These are phyloP conservation scores for Fusarium sp. DNA, from an alignment of 2,329 filamentous ascomycete genomes.

Conservation along the genomic window DNA sequence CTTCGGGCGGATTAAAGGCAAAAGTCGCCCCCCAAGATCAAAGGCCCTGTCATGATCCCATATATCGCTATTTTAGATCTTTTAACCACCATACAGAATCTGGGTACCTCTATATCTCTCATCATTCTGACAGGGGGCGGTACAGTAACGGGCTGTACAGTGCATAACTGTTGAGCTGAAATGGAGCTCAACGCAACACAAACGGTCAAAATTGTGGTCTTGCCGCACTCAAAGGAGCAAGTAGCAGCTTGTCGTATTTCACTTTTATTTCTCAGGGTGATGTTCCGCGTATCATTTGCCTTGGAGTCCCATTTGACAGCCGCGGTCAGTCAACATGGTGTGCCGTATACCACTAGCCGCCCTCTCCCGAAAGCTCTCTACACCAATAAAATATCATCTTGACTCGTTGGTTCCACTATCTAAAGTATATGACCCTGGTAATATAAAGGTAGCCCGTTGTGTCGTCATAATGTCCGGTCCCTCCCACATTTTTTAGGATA, in stretches of 20 bases:
- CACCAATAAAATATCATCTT: background rate
- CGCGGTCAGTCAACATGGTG: background rate
- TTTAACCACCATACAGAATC: too few relatives aligned
- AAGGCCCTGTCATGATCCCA: too few relatives aligned
- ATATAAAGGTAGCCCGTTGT: background rate
- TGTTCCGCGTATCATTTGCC: background rate
- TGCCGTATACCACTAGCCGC: background rate
- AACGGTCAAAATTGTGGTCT: background rate
- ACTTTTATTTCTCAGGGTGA: background rate
- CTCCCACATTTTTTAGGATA: background rate
- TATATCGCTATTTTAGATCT: too few relatives aligned
- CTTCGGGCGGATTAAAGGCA: too few relatives aligned
- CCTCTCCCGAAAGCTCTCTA: background rate
- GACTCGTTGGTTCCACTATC: background rate
- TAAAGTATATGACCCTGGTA: too few relatives aligned
- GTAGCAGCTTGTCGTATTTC: fast-evolving
- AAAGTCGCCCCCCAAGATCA: too few relatives aligned
- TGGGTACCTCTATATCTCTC: background rate
- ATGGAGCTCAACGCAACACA: background rate
- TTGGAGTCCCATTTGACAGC: background rate
- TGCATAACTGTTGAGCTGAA: background rate
- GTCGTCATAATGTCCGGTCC: background rate
- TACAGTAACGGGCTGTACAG: too few relatives aligned
- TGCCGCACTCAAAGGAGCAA: background rate
- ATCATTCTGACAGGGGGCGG: background rate